Percentiles rank a stretch among this genome's conserved stretches.
Evolutionary conservation across 352 stramenopile genomes (phyloP).

Genomic region (Globisporangium spiculum): DNA sequence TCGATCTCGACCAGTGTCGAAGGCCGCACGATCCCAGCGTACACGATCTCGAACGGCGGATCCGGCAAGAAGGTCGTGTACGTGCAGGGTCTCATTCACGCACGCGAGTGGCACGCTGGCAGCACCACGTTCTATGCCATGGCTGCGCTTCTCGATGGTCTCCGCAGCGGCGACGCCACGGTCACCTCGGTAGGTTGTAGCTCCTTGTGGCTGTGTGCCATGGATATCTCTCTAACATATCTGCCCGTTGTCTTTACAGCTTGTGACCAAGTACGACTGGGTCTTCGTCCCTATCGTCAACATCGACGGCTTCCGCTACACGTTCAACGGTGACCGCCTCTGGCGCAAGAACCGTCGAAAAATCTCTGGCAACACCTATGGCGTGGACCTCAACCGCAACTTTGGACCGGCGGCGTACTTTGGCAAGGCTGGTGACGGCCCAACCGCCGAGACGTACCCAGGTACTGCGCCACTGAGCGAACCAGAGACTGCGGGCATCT

Average conservation of each 20-base stretch:
- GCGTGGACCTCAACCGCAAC: constrained; percentile 36
- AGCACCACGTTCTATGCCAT: constrained; percentile 16
- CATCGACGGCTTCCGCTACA: constrained; percentile 33
- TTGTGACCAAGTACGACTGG: constrained; percentile 22
- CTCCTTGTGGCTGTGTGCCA: no score
- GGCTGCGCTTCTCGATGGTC: constrained; percentile 20
- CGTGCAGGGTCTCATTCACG: constrained; percentile 21
- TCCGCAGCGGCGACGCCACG: constrained; percentile 14
- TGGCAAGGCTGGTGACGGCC: constrained; percentile 9
- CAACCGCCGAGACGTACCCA: constrained; percentile 23
- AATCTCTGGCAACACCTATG: constrained; percentile 19
- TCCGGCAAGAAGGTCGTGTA: constrained; percentile 17
- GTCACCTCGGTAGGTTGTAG: neutral
- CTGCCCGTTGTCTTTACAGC: neutral
- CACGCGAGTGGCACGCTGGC: constrained; percentile 15
- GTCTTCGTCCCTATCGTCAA: constrained; percentile 34
- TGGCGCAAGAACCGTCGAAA: constrained; percentile 33
- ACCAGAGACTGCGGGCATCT: constrained; percentile 23
- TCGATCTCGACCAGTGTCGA: constrained; percentile 14
- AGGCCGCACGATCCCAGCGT: constrained; percentile 22
- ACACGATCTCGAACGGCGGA: constrained; percentile 19
- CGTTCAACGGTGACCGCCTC: constrained; percentile 22
- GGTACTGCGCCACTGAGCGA: constrained; percentile 21
- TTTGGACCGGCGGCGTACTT: constrained; percentile 20
- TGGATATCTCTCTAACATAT: no score